Conservation (phyloP, 2,329 filamentous ascomycete species). For the Aspergillus flavus region DNA sequence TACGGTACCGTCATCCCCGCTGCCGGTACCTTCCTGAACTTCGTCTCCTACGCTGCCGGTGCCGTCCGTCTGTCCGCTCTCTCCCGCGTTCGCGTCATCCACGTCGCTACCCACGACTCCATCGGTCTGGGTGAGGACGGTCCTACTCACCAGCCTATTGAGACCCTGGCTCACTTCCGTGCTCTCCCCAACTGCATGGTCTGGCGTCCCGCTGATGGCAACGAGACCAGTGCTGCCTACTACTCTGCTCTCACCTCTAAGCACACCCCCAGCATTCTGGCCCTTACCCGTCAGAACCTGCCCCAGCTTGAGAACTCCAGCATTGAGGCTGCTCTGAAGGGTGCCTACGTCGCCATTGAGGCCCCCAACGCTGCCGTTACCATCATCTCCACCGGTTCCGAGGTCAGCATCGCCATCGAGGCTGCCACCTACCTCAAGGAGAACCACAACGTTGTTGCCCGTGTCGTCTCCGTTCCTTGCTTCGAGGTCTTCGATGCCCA, state of each 20-base stretch:
- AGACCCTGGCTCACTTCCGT: slow-evolving; percentile 97
- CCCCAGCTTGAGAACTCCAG: slow-evolving; percentile 95
- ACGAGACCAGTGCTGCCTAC: slow-evolving; percentile 97
- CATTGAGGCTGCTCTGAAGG: slow-evolving; percentile 87
- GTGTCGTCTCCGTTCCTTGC: slow-evolving; percentile 94
- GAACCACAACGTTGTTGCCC: slow-evolving; percentile 82
- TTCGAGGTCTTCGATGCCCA: slow-evolving; percentile 96
- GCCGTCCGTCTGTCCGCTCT: slow-evolving; percentile 91
- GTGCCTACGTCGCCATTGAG: slow-evolving; percentile 89
- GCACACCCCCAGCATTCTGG: slow-evolving; percentile 88
- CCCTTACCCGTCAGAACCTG: slow-evolving; percentile 95
- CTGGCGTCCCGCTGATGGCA: slow-evolving; percentile 97
- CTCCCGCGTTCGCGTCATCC: slow-evolving; percentile 87
- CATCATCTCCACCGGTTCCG: slow-evolving; percentile 91
- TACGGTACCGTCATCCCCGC: slow-evolving; percentile 96
- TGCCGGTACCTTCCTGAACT: slow-evolving; percentile 97
- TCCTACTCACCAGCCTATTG: slow-evolving; percentile 97
- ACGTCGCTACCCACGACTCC: slow-evolving; percentile 97
- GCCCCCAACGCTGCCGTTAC: slow-evolving; percentile 82
- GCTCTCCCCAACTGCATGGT: slow-evolving; percentile 99
- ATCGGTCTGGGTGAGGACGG: slow-evolving; percentile 99
- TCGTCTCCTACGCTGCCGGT: slow-evolving; percentile 96
- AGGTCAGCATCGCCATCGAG: slow-evolving; percentile 92
- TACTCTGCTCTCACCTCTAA: slow-evolving; percentile 90
- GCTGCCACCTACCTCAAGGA: slow-evolving; percentile 89